These are phyloP conservation scores for Arthrinium phaeospermum DNA, from an alignment of 2,329 filamentous ascomycete genomes.

Conservation along the genomic window DNA sequence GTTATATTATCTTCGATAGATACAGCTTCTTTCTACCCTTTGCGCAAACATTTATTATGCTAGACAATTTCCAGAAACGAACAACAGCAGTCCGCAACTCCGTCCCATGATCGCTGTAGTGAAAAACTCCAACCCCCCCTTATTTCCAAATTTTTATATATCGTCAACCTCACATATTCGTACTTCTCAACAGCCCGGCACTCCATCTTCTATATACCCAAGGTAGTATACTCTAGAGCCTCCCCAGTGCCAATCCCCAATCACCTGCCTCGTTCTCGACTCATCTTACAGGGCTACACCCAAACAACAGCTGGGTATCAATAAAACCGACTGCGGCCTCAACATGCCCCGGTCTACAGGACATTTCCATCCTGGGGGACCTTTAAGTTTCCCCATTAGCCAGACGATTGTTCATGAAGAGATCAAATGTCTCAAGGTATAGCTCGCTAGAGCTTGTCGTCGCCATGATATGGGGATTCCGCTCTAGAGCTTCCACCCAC, in stretches of 20 bases:
- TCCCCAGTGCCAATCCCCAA: not conserved
- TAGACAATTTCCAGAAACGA: conserved; percentile 2
- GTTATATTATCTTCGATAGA: not conserved
- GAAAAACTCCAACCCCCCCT: not conserved
- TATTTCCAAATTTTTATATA: not conserved
- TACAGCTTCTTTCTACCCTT: not conserved
- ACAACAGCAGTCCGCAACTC: conserved; percentile 2
- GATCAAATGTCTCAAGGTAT: conserved; percentile 64
- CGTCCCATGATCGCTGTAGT: not conserved
- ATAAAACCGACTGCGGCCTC: not conserved
- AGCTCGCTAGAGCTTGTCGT: conserved; percentile 68
- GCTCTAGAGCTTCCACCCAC: conserved; percentile 75
- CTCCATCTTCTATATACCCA: not conserved
- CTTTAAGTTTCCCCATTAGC: conserved; percentile 1
- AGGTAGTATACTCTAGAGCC: not conserved
- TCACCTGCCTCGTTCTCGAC: not conserved
- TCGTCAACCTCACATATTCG: not conserved
- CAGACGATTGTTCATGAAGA: conserved; percentile 32
- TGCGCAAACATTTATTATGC: not conserved
- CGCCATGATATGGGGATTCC: conserved; percentile 64
- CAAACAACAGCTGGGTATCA: not conserved
- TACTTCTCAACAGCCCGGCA: not conserved
- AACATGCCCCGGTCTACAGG: not conserved
- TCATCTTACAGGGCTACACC: not conserved
- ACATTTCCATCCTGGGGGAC: no score